A percentile compares a stretch with the other conserved stretches of the same genome.
phyloP scores from a whole-genome alignment of 1,284 basidiomycete species.

The Mixia osmundae region DNA sequence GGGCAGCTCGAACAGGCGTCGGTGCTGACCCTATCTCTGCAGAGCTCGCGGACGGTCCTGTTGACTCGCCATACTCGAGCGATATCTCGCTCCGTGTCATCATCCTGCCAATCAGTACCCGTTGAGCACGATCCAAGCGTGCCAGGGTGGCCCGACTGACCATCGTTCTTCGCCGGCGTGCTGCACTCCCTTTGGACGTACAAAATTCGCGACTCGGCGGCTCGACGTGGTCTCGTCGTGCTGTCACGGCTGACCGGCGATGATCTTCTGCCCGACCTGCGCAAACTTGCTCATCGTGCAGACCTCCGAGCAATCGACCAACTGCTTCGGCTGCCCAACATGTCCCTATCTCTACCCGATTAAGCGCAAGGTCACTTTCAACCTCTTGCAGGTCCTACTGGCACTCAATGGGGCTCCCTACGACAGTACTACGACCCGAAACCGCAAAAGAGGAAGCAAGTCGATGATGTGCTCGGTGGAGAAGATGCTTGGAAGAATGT shows the following conservation, averaged over 20 bases:
- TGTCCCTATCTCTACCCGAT: slow-evolving; percentile 93
- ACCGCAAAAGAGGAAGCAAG: slow-evolving; percentile 54
- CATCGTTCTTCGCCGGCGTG: too few relatives aligned
- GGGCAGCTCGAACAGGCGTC: not conserved
- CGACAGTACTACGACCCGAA: slow-evolving; percentile 65
- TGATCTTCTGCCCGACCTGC: too few relatives aligned
- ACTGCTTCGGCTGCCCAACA: slow-evolving; percentile 52
- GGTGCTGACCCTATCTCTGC: slow-evolving; percentile 43
- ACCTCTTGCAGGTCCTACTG: not conserved
- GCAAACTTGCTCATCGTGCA: too few relatives aligned
- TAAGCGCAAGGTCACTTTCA: slow-evolving; percentile 31
- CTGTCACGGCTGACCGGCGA: too few relatives aligned
- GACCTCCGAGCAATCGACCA: too few relatives aligned
- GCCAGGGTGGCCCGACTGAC: too few relatives aligned
- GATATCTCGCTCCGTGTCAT: slow-evolving; percentile 23
- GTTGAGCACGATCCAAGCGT: too few relatives aligned
- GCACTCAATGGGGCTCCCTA: not conserved
- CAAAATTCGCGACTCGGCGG: too few relatives aligned
- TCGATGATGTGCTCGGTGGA: slow-evolving; percentile 82
- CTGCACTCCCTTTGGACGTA: too few relatives aligned
- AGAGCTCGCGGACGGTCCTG: slow-evolving; percentile 87
- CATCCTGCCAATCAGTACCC: too few relatives aligned
- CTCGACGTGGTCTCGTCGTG: too few relatives aligned
- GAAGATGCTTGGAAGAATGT: slow-evolving; percentile 90
- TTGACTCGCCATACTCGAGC: slow-evolving; percentile 85